phyloP scores from a whole-genome alignment of 192 early-diverging fungal genomes.

The Coemansia sp. region DNA sequence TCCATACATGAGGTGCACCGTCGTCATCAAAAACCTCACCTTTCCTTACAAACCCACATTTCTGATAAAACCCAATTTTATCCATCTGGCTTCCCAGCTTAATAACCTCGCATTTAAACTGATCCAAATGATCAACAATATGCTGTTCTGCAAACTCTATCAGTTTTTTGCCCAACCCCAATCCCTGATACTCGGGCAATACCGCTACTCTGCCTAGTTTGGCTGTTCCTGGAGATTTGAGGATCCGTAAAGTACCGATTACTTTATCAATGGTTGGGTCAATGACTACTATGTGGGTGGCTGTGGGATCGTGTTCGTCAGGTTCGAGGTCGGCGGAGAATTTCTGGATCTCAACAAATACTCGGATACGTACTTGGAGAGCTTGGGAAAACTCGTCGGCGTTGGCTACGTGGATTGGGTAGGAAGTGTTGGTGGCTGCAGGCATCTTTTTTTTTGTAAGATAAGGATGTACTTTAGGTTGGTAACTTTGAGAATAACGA shows the following conservation, averaged over 20 bases:
- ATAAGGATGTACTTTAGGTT: no score
- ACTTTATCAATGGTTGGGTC: slow-evolving; percentile 12
- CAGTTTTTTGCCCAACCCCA: slow-evolving; percentile 27
- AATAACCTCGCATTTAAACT: neutral
- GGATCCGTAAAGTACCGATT: slow-evolving; percentile 32
- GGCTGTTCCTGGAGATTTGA: slow-evolving; percentile 8
- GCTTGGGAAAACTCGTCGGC: slow-evolving; percentile 21
- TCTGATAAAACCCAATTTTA: slow-evolving; percentile 39
- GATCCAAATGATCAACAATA: neutral
- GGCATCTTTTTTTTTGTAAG: neutral
- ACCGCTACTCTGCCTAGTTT: slow-evolving; percentile 44
- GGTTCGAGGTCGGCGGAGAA: slow-evolving; percentile 32
- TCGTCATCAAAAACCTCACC: slow-evolving; percentile 37
- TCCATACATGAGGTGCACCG: slow-evolving; percentile 41
- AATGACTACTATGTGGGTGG: slow-evolving; percentile 26
- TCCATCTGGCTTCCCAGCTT: slow-evolving; percentile 45
- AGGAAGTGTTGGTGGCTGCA: slow-evolving; percentile 4
- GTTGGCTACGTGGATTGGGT: slow-evolving; percentile 24
- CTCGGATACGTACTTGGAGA: slow-evolving; percentile 23
- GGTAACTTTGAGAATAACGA: no score
- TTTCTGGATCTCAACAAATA: slow-evolving; percentile 44
- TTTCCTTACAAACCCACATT: slow-evolving; percentile 29
- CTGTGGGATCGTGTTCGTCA: slow-evolving; percentile 26
- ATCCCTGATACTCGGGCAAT: slow-evolving; percentile 43
- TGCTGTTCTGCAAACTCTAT: slow-evolving; percentile 20